A percentile compares a stretch with the other conserved stretches of the same genome.
These are phyloP conservation scores for Misopates orontium DNA, from an alignment of 257 asterid genomes.

Conservation along the genomic window DNA sequence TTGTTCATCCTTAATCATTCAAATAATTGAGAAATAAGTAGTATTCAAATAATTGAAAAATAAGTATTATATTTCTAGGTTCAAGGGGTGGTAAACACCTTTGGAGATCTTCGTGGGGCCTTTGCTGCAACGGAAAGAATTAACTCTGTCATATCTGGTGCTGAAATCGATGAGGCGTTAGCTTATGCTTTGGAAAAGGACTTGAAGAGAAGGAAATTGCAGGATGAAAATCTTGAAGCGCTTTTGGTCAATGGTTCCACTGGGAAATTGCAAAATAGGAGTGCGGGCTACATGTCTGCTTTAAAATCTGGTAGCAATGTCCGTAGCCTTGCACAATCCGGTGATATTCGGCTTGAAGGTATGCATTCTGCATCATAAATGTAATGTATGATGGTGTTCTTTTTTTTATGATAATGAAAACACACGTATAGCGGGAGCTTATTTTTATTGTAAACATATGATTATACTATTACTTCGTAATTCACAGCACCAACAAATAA, in stretches of 20 bases:
- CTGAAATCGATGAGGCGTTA: conserved; percentile 83
- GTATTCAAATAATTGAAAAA: not conserved
- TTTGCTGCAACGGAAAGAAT: conserved; percentile 92
- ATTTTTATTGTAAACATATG: too few relatives aligned
- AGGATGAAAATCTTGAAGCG: conserved; percentile 54
- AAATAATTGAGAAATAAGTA: conserved; percentile 1
- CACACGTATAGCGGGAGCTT: too few relatives aligned
- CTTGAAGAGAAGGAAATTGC: conserved; percentile 50
- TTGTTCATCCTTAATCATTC: conserved; percentile 5
- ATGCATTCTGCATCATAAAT: conserved; percentile 18
- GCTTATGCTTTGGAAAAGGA: conserved; percentile 77
- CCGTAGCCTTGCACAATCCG: conserved; percentile 64
- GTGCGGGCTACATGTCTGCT: conserved; percentile 64
- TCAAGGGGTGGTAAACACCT: conserved; percentile 95
- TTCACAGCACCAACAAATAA: too few relatives aligned
- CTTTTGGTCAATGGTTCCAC: conserved; percentile 49
- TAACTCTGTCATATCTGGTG: conserved; percentile 74
- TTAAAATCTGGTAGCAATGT: conserved; percentile 62
- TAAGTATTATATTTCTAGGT: conserved; percentile 52
- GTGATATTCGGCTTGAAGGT: conserved; percentile 94
- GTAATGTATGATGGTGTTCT: too few relatives aligned
- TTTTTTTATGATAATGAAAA: too few relatives aligned
- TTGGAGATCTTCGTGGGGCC: conserved; percentile 97
- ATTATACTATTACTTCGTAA: too few relatives aligned
- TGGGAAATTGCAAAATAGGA: conserved; percentile 36